These are phyloP conservation scores for Gomphus sp. DNA, from an alignment of 1,284 basidiomycete genomes.

Conservation along the genomic window DNA sequence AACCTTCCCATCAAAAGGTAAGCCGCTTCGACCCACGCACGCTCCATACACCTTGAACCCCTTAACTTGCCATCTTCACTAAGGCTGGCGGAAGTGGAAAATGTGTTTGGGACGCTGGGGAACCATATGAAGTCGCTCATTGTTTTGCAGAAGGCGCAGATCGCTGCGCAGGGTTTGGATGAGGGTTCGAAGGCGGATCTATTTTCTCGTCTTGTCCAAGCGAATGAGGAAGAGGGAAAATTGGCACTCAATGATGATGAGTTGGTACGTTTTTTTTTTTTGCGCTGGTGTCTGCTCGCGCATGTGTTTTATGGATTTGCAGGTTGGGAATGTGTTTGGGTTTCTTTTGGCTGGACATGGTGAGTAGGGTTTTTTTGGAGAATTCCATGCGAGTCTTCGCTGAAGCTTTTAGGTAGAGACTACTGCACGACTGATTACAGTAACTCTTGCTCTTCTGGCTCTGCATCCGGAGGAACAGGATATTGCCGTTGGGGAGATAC, in stretches of 20 bases:
- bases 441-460: no score
- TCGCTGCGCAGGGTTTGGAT: no score
- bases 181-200: slow-evolving; percentile 24
- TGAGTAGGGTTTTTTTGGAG: no score
- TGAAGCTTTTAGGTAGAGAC: slow-evolving; percentile 29
- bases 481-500: no score
- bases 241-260: slow-evolving; percentile 36
- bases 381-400: no score
- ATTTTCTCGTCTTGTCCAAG: slow-evolving; percentile 38
- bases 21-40: neutral
- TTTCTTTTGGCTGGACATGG: no score
- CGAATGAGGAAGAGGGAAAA: slow-evolving; percentile 36
- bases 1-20: slow-evolving; percentile 8
- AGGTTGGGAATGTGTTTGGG: slow-evolving; percentile 39
- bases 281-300: neutral
- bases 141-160: neutral
- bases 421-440: slow-evolving; percentile 29
- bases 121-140: neutral
- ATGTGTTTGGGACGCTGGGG: neutral
- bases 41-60: neutral
- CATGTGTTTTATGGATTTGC: neutral
- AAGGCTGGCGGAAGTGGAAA: neutral
- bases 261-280: slow-evolving; percentile 24
- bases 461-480: no score
- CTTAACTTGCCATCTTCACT: no score